Percentiles rank a stretch among this genome's conserved stretches.
These are phyloP conservation scores for Nelumbo lutea DNA, from an alignment of 164 flowering plant genomes.

Conservation along the genomic window DNA sequence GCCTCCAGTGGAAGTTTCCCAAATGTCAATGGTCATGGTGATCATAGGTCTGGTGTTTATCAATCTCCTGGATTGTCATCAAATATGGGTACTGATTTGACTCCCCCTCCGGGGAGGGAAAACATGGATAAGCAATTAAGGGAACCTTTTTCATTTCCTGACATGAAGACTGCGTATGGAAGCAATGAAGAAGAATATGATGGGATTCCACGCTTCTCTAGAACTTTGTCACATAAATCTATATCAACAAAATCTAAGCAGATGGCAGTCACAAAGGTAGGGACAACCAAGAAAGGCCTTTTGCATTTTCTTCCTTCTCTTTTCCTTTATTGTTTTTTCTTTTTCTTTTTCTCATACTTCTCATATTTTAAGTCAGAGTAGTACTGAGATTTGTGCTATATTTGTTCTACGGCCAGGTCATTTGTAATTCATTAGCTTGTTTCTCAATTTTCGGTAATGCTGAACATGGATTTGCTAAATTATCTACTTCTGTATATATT, in stretches of 20 bases:
- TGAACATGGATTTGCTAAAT: background rate
- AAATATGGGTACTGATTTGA: conserved; percentile 21
- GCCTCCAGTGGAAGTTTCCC: conserved; percentile 43
- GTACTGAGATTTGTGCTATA: background rate
- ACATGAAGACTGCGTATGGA: conserved; percentile 20
- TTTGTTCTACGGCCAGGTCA: background rate
- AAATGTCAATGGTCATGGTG: conserved; percentile 40
- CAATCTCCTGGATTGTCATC: conserved; percentile 31
- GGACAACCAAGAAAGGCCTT: conserved; percentile 14
- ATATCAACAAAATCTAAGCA: conserved; percentile 40
- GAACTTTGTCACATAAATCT: conserved; percentile 58
- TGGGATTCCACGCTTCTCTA: conserved; percentile 64
- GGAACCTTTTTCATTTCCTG: conserved; percentile 53
- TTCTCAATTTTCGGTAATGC: background rate
- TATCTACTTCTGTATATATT: background rate
- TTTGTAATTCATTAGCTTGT: background rate
- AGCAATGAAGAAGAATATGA: conserved; percentile 33
- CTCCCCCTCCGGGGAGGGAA: conserved; percentile 26
- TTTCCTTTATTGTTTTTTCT: background rate
- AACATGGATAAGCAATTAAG: conserved; percentile 34
- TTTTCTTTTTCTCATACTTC: background rate
- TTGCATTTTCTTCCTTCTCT: background rate
- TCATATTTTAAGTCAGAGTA: background rate
- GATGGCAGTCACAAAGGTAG: conserved; percentile 64
- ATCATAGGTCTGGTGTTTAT: conserved; percentile 28